Base-by-base conservation (phyloP, 805 yeast species). In the Metschnikowia noctiluminum region DNA sequence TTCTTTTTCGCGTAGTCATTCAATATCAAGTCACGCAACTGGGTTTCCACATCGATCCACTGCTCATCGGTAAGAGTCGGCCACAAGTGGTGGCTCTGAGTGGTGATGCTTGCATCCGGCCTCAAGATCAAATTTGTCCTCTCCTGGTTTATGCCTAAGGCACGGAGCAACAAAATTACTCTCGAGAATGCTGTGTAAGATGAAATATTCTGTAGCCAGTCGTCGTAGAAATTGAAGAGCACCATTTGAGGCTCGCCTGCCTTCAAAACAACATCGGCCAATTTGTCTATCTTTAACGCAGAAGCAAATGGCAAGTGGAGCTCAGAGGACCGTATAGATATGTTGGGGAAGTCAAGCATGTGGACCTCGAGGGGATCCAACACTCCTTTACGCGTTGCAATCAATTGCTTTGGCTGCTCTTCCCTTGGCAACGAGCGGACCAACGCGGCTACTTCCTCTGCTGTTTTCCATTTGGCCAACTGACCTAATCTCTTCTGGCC, bases 401-500 rank as follows among this genome's bases (percentile, higher is more conserved):
- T 87, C 51, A 94, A 71, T 66, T 91, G 96, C 60, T 87, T 87
- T 2, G 99, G 99, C 60, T 90, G 97, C 66, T 94, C 97, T 60
- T 92, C 97, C 46, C 82, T 77, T 0, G 97, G 97, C 46, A 94
- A 69, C 0, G 97, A 88, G 38, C 97, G 77, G 15, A 94, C 79
- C 54, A 94, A 71, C 0, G 96, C 96, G 13, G 97, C 92, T 21
- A 89, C 96, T 66, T 92, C 98, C 68, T 94, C 99, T 0, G 99
- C 98, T 1, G 98, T 84, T 64, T 92, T 94, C 99, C 99, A 94
- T 63, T 94, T 94, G 1, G 98, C 91, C 55, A 94, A 70, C 62
- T 94, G 97, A 28, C 94, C 85, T 51, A 92, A 76, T 59, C 97
- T 85, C 61, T 89, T 91, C 65, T 94, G 98, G 15, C 99, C 99